Evolutionary conservation across 768 basidiomycete species (phyloP).

Genomic region (Mycena haematopus): DNA sequence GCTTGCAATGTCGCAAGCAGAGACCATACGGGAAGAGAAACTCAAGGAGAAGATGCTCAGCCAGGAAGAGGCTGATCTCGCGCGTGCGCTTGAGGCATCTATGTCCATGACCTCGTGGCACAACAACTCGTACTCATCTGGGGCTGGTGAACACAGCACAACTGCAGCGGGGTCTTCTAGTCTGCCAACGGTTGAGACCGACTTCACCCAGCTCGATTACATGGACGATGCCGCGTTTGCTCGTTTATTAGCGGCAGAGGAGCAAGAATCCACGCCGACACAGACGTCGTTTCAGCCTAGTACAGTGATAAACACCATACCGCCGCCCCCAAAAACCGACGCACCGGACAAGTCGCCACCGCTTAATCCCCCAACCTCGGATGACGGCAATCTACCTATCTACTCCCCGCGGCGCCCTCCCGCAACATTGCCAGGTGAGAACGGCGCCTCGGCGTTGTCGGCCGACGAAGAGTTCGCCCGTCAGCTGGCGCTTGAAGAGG

Average conservation of each 20-base stretch:
- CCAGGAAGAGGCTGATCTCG: conserved; percentile 73
- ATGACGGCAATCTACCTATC: conserved; percentile 8
- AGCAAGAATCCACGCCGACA: conserved; percentile 21
- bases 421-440: conserved; percentile 21
- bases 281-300: conserved; percentile 18
- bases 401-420: conserved; percentile 11
- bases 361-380: background rate
- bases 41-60: conserved; percentile 41
- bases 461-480: conserved; percentile 40
- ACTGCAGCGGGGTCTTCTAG: conserved; percentile 35
- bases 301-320: background rate
- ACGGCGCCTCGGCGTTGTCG: conserved; percentile 34
- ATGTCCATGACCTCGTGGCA: conserved; percentile 28
- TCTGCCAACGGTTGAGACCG: background rate
- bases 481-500: conserved; percentile 32
- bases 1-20: conserved; percentile 56
- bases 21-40: conserved; percentile 35
- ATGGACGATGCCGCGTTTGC: conserved; percentile 29
- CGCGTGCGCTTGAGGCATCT: conserved; percentile 66
- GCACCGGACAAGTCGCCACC: background rate
- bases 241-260: conserved; percentile 24
- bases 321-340: conserved; percentile 9
- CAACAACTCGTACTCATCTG: conserved; percentile 28
- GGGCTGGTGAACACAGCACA: conserved; percentile 15
- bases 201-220: conserved; percentile 16